A percentile compares a stretch with the other conserved stretches of the same genome.
Evolutionary conservation across 331 rosid species (phyloP).

Genomic region (Quercus lobata): DNA sequence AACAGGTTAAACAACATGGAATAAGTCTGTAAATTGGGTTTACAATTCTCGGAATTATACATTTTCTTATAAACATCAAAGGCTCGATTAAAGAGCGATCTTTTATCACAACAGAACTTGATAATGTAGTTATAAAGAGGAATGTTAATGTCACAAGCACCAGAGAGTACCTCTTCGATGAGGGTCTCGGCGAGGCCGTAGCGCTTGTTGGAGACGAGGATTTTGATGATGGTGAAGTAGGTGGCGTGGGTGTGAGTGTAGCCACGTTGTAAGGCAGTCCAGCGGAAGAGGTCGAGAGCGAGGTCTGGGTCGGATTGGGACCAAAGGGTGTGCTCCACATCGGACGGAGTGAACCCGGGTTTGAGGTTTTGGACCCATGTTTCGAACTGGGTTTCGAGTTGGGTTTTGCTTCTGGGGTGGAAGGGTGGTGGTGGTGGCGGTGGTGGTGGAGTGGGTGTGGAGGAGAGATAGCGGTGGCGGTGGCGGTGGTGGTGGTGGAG

Average conservation of each 20-base stretch:
- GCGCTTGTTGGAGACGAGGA: slow-evolving; percentile 46
- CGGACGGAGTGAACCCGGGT: slow-evolving; percentile 72
- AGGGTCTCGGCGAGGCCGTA: slow-evolving; percentile 69
- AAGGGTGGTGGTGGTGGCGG: slow-evolving; percentile 8
- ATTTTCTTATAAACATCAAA: slow-evolving; percentile 85
- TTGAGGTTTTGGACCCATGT: slow-evolving; percentile 75
- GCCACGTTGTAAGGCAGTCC: slow-evolving; percentile 86
- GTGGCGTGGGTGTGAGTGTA: slow-evolving; percentile 64
- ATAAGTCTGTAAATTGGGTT: slow-evolving; percentile 76
- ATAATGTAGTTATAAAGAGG: slow-evolving; percentile 73
- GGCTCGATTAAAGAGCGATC: slow-evolving; percentile 57
- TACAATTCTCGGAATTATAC: slow-evolving; percentile 48
- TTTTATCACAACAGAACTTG: slow-evolving; percentile 61
- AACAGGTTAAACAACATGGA: slow-evolving; percentile 53
- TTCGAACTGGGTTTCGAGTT: slow-evolving; percentile 71
- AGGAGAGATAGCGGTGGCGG: slow-evolving; percentile 14
- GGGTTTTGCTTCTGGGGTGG: slow-evolving; percentile 52
- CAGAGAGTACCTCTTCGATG: slow-evolving; percentile 78
- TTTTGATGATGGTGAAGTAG: slow-evolving; percentile 63
- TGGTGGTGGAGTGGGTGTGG: slow-evolving; percentile 17
- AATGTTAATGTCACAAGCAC: slow-evolving; percentile 67
- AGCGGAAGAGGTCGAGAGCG: slow-evolving; percentile 90
- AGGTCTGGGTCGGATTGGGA: slow-evolving; percentile 87
- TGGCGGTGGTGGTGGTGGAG: slow-evolving; percentile 7
- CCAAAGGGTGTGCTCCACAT: slow-evolving; percentile 53